These are phyloP conservation scores for Thinopyrum elongatum DNA, from an alignment of 176 grass and related monocot genomes.

Conservation along the genomic window DNA sequence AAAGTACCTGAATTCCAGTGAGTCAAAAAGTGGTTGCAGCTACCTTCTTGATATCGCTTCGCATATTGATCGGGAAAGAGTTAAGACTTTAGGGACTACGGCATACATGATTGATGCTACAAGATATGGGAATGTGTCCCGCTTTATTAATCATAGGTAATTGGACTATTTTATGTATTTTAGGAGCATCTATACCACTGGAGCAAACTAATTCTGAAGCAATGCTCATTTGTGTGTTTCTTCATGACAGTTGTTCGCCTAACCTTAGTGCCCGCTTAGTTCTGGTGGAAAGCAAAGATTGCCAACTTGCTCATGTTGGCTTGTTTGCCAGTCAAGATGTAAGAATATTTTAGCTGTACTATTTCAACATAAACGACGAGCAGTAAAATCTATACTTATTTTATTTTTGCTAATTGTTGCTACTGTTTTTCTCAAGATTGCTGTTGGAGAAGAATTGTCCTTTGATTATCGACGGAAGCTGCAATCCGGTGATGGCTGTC, in stretches of 20 bases:
- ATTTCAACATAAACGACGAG: not conserved
- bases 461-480: conserved; percentile 78
- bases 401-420: conserved; percentile 12
- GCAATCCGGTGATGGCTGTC: conserved; percentile 42
- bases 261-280: conserved; percentile 72
- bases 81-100: conserved; percentile 38
- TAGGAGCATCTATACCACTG: conserved; percentile 10
- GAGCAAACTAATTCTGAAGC: conserved; percentile 23
- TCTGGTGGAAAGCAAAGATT: conserved; percentile 80
- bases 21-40: conserved; percentile 38
- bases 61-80: conserved; percentile 56
- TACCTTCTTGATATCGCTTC: conserved; percentile 68
- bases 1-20: conserved; percentile 46
- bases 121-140: conserved; percentile 81
- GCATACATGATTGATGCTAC: conserved; percentile 74
- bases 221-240: conserved; percentile 28
- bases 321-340: conserved; percentile 90
- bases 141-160: conserved; percentile 99
- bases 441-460: conserved; percentile 64
- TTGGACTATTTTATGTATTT: not conserved
- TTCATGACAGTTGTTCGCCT: conserved; percentile 78
- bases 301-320: conserved; percentile 77
- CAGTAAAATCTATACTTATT: not conserved
- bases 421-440: conserved; percentile 58
- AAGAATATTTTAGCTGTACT: conserved; percentile 17